A percentile compares a stretch with the other conserved stretches of the same genome.
phyloP scores from a whole-genome alignment of 352 stramenopile species.

The Phytophthora nicotianae region DNA sequence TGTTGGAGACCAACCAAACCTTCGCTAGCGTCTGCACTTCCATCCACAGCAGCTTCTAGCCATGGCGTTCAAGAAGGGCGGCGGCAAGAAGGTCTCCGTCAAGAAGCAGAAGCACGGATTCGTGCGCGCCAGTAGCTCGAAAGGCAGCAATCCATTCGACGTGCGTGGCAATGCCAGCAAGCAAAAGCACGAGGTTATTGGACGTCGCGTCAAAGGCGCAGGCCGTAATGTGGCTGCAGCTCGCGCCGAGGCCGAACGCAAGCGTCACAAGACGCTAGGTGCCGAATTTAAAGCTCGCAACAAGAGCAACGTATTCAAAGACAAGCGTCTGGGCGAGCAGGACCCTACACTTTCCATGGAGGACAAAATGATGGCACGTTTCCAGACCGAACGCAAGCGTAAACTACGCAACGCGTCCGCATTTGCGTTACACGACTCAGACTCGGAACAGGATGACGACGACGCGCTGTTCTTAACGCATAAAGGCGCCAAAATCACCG shows the following conservation, averaged over 20 bases:
- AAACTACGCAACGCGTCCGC: constrained; percentile 78
- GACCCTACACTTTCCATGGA: constrained; percentile 87
- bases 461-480: constrained; percentile 78
- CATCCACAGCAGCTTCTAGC: neutral
- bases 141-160: constrained; percentile 90
- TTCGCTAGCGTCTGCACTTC: neutral
- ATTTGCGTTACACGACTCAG: constrained; percentile 82
- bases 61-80: constrained; percentile 58
- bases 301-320: constrained; percentile 91
- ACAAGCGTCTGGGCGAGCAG: constrained; percentile 86
- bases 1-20: too few relatives aligned
- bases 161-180: constrained; percentile 78
- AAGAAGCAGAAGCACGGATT: constrained; percentile 33
- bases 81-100: constrained; percentile 39
- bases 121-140: constrained; percentile 23
- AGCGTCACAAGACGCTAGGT: constrained; percentile 87
- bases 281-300: constrained; percentile 82
- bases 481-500: constrained; percentile 65
- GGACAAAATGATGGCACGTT: constrained; percentile 93
- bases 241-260: constrained; percentile 80
- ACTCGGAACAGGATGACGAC: constrained; percentile 73
- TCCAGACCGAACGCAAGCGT: constrained; percentile 89
- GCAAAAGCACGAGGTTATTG: constrained; percentile 92
- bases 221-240: constrained; percentile 88
- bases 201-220: constrained; percentile 88